Conservation (phyloP, 1,284 basidiomycete species). For the Limonomyces culmigenus region DNA sequence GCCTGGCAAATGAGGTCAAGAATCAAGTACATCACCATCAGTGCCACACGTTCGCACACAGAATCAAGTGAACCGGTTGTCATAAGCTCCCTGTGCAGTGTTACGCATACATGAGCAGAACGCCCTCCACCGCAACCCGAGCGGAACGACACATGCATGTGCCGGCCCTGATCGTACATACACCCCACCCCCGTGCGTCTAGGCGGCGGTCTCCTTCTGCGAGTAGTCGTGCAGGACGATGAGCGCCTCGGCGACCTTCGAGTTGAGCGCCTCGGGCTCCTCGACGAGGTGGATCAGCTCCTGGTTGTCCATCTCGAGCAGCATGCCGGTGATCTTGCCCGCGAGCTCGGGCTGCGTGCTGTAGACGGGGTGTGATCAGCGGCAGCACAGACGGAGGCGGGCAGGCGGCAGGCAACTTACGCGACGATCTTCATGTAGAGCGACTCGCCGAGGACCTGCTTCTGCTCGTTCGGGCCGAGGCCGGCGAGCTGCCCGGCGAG, state of each 20-base stretch:
- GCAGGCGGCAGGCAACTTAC: slow-evolving; percentile 27
- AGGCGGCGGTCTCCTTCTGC: slow-evolving; percentile 29
- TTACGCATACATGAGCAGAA: too few relatives aligned
- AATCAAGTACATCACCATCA: too few relatives aligned
- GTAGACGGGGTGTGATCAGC: slow-evolving; percentile 8
- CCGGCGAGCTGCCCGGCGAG: slow-evolving; percentile 45
- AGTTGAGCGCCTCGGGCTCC: slow-evolving; percentile 59
- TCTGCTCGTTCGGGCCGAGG: slow-evolving; percentile 79
- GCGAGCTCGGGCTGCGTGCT: slow-evolving; percentile 74
- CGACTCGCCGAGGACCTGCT: slow-evolving; percentile 91
- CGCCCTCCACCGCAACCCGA: too few relatives aligned
- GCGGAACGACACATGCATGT: too few relatives aligned
- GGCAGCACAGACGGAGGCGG: slow-evolving; percentile 5
- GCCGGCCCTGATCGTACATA: too few relatives aligned
- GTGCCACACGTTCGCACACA: too few relatives aligned
- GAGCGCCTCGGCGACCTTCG: slow-evolving; percentile 83
- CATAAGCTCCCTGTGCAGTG: too few relatives aligned
- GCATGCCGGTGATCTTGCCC: slow-evolving; percentile 95
- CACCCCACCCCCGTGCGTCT: too few relatives aligned
- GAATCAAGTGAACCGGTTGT: too few relatives aligned
- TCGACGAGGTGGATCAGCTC: slow-evolving; percentile 83
- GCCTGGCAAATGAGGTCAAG: too few relatives aligned
- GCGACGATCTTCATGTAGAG: slow-evolving; percentile 78
- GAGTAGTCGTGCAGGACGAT: slow-evolving; percentile 65
- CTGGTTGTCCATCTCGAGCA: slow-evolving; percentile 92